A percentile compares a stretch with the other conserved stretches of the same genome.
Conservation (phyloP, 2,329 filamentous ascomycete genomes). For the Paracamarosporium sp. region DNA sequence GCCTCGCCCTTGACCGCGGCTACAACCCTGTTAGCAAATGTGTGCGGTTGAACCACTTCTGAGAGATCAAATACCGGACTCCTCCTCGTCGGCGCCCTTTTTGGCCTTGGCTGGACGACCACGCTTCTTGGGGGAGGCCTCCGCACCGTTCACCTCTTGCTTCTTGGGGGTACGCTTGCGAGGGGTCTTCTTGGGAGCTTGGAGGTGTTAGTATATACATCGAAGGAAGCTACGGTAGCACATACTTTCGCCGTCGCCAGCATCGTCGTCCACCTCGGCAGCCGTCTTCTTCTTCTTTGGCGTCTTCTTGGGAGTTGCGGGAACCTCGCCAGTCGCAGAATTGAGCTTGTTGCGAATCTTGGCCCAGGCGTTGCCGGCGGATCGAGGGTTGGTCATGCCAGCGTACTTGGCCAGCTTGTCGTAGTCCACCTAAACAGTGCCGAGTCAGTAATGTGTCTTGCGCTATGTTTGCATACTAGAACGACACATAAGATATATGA, state of each 20-base stretch:
- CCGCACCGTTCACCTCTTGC: constrained; percentile 38
- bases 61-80: constrained; percentile 17
- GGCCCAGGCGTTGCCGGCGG: constrained; percentile 47
- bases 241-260: constrained; percentile 17
- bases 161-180: constrained; percentile 43
- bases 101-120: constrained; percentile 29
- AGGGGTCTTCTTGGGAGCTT: constrained; percentile 34
- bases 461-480: no score
- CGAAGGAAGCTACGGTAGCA: not conserved
- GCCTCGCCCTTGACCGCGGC: constrained; percentile 15
- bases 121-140: constrained; percentile 39
- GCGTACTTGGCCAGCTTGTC: constrained; percentile 43
- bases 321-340: constrained; percentile 13
- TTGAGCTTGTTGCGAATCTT: constrained; percentile 43
- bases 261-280: constrained; percentile 23
- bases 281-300: constrained; percentile 36
- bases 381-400: constrained; percentile 46
- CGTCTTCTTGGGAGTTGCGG: constrained; percentile 10
- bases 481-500: not conserved
- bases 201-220: not conserved
- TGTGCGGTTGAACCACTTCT: no score
- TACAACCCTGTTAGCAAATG: constrained; percentile 12
- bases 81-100: constrained; percentile 26
- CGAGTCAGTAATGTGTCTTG: not conserved
- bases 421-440: constrained; percentile 42